phyloP scores from a whole-genome alignment of 257 asterid genomes.

The Haberlea rhodopensis region DNA sequence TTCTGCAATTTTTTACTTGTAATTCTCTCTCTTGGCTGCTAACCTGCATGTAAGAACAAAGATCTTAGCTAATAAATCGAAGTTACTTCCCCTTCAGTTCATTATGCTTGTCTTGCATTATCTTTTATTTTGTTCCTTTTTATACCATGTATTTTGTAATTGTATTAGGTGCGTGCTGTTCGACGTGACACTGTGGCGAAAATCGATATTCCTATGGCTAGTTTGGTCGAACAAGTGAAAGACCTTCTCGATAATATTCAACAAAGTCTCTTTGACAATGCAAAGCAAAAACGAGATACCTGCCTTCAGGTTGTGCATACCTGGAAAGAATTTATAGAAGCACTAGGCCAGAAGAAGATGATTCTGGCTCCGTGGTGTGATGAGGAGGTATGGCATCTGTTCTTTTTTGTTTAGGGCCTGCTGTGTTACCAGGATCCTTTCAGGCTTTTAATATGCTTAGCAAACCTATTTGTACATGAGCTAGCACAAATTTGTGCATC shows the following conservation, averaged over 20 bases:
- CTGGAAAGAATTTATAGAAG: constrained; percentile 79
- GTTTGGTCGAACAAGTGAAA: too few relatives aligned
- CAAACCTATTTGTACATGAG: too few relatives aligned
- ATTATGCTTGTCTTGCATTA: constrained; percentile 4
- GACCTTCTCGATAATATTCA: too few relatives aligned
- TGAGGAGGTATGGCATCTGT: constrained; percentile 60
- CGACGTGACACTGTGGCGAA: constrained; percentile 76
- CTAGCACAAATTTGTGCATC: not conserved
- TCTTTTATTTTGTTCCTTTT: not conserved
- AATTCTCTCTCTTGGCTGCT: not conserved
- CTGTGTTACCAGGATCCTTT: constrained; percentile 23
- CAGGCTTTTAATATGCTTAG: not conserved
- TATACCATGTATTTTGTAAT: not conserved
- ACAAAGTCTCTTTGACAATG: constrained; percentile 64
- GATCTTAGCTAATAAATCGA: not conserved
- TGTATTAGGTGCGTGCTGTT: constrained; percentile 73
- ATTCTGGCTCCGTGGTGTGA: constrained; percentile 96
- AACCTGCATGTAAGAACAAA: not conserved
- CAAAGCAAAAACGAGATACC: constrained; percentile 71
- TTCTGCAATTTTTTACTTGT: constrained; percentile 16
- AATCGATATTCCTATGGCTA: constrained; percentile 65
- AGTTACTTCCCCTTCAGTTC: not conserved
- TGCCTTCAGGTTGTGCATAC: constrained; percentile 64
- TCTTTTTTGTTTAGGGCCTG: constrained; percentile 30
- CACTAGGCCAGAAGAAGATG: constrained; percentile 80